These are phyloP conservation scores for Hericium rajendrae DNA, from an alignment of 768 basidiomycete species.

Conservation along the genomic window DNA sequence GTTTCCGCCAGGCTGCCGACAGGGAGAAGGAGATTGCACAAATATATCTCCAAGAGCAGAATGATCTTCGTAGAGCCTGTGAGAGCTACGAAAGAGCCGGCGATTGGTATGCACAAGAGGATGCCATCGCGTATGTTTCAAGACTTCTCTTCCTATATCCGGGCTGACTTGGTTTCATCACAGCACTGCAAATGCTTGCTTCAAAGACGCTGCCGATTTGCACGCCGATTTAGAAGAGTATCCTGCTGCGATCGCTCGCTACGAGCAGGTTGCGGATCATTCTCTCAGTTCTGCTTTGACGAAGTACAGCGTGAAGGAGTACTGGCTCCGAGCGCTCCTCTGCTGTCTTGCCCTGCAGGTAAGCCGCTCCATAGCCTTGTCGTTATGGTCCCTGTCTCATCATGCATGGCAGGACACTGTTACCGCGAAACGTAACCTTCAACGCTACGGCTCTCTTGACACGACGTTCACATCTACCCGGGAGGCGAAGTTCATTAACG, in stretches of 20 bases:
- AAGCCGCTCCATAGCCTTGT: constrained; percentile 22
- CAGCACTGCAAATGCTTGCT: constrained; percentile 93
- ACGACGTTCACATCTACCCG: constrained; percentile 79
- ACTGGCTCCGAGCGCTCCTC: constrained; percentile 81
- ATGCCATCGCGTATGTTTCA: constrained; percentile 79
- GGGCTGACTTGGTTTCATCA: constrained; percentile 2
- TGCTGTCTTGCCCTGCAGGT: constrained; percentile 87
- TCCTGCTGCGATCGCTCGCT: constrained; percentile 74
- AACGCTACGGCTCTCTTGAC: constrained; percentile 74
- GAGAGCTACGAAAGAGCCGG: constrained; percentile 88
- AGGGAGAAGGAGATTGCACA: constrained; percentile 95
- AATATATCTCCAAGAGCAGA: constrained; percentile 77
- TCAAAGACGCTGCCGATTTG: constrained; percentile 93
- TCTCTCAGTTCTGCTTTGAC: constrained; percentile 76
- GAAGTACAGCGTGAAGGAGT: constrained; percentile 98
- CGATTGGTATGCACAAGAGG: constrained; percentile 97
- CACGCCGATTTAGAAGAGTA: constrained; percentile 86
- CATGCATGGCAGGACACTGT: constrained; percentile 61
- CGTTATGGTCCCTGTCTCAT: neutral
- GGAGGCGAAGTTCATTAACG: constrained; percentile 81
- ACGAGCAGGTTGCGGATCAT: constrained; percentile 83
- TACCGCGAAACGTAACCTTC: constrained; percentile 70
- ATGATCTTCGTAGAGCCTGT: constrained; percentile 77
- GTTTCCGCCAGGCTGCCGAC: constrained; percentile 96
- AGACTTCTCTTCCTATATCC: neutral